These are phyloP conservation scores for Kalaharituber pfeilii DNA, from an alignment of 2,329 filamentous ascomycete genomes.

Conservation along the genomic window DNA sequence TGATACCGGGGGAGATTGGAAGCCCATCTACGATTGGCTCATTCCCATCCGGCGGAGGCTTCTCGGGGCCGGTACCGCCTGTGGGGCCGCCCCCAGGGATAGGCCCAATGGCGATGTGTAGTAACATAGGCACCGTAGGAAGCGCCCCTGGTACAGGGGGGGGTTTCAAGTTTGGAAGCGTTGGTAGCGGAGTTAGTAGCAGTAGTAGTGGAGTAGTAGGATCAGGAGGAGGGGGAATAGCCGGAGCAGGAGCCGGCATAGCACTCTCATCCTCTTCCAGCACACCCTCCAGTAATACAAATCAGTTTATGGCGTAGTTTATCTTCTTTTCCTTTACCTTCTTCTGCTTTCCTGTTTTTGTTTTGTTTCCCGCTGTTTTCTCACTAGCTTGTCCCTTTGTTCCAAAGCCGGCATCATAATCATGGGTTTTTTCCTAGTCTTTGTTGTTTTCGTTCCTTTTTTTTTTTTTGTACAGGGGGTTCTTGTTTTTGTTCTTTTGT, in stretches of 20 bases:
- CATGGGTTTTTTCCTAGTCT: not conserved
- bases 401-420: too few relatives aligned
- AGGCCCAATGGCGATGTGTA: conserved; percentile 5
- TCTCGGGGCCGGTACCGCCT: conserved; percentile 1
- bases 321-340: conserved; percentile 2
- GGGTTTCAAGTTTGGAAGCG: not conserved
- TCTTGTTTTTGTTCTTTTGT: not conserved
- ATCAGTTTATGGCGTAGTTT: conserved; percentile 2
- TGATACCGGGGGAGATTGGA: conserved; percentile 12
- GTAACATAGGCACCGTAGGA: not conserved
- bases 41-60: conserved; percentile 1
- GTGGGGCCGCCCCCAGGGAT: conserved; percentile 15
- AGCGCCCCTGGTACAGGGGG: not conserved
- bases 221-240: too few relatives aligned
- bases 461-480: conserved; percentile 4
- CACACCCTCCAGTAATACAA: too few relatives aligned
- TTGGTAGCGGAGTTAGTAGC: not conserved
- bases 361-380: too few relatives aligned
- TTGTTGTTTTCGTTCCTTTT: conserved; percentile 4
- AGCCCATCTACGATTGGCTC: conserved; percentile 5
- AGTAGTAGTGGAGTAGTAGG: too few relatives aligned
- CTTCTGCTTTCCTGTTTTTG: conserved; percentile 1
- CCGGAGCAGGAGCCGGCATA: too few relatives aligned
- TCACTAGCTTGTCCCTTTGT: too few relatives aligned
- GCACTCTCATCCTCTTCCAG: too few relatives aligned